phyloP scores from a whole-genome alignment of 208 protist species.

The Plasmodiophora brassicae region DNA sequence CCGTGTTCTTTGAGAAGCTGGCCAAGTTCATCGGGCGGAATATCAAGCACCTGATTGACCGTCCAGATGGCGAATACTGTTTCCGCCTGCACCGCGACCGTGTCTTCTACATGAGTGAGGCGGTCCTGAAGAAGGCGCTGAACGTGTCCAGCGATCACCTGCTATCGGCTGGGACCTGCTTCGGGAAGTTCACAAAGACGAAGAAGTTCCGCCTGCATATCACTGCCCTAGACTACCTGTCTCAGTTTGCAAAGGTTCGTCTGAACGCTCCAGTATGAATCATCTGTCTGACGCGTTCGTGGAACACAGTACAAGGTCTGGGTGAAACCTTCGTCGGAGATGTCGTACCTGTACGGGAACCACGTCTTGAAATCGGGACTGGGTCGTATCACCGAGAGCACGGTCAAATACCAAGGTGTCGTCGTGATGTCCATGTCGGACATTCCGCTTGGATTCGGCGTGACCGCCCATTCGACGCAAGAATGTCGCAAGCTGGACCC shows the following conservation, averaged over 20 bases:
- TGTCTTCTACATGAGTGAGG: slow-evolving; percentile 70
- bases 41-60: slow-evolving; percentile 68
- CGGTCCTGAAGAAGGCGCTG: slow-evolving; percentile 45
- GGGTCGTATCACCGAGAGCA: slow-evolving; percentile 93
- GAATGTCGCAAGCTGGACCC: slow-evolving; percentile 91
- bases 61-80: slow-evolving; percentile 68
- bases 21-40: slow-evolving; percentile 73
- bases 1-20: slow-evolving; percentile 76
- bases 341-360: slow-evolving; percentile 97
- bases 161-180: slow-evolving; percentile 65
- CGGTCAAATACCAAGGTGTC: slow-evolving; percentile 84
- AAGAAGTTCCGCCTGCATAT: slow-evolving; percentile 72
- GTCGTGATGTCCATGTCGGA: slow-evolving; percentile 94
- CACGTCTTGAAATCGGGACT: slow-evolving; percentile 92
- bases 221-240: slow-evolving; percentile 73
- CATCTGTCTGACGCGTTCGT: no score
- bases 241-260: slow-evolving; percentile 76
- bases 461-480: slow-evolving; percentile 85
- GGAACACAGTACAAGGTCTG: slow-evolving; percentile 99
- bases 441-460: slow-evolving; percentile 92
- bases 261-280: no score
- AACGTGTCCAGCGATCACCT: slow-evolving; percentile 60
- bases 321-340: slow-evolving; percentile 94
- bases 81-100: slow-evolving; percentile 75
- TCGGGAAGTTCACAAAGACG: slow-evolving; percentile 76